Conservation (phyloP, 2,329 filamentous ascomycete species). For the Thelonectria blattea region DNA sequence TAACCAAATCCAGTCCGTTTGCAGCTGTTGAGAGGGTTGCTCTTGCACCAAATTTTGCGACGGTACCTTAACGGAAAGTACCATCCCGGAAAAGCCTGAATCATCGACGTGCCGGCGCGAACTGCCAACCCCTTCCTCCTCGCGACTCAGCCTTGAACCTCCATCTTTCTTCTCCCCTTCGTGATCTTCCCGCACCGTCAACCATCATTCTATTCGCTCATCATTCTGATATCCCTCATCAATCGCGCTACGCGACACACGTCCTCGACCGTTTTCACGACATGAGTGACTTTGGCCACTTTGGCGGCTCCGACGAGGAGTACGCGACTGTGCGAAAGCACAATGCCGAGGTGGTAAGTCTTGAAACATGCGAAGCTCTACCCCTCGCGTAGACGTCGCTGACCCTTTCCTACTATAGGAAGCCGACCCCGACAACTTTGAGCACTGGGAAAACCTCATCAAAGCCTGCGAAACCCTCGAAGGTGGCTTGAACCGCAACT, state of each 20-base stretch:
- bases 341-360: constrained; percentile 73
- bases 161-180: constrained; percentile 31
- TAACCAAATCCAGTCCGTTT: constrained; percentile 21
- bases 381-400: constrained; percentile 24
- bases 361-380: neutral
- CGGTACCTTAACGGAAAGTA: constrained; percentile 31
- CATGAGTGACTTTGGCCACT: constrained; percentile 76
- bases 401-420: constrained; percentile 50
- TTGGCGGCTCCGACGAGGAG: constrained; percentile 79
- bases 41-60: constrained; percentile 17
- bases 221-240: constrained; percentile 5
- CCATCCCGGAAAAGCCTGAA: constrained; percentile 24
- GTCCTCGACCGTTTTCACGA: constrained; percentile 24
- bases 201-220: constrained; percentile 9
- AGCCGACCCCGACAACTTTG: constrained; percentile 85
- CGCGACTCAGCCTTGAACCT: constrained; percentile 34
- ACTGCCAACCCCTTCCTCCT: constrained; percentile 37
- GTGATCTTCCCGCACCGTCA: constrained; percentile 22
- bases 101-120: constrained; percentile 23
- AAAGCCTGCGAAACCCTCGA: constrained; percentile 83
- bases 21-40: constrained; percentile 10
- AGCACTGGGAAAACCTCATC: constrained; percentile 92
- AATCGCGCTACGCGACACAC: constrained; percentile 25
- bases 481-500: constrained; percentile 94
- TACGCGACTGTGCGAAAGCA: constrained; percentile 82